Conservation (phyloP, 805 yeast genomes). For the Candida ulmi region DNA sequence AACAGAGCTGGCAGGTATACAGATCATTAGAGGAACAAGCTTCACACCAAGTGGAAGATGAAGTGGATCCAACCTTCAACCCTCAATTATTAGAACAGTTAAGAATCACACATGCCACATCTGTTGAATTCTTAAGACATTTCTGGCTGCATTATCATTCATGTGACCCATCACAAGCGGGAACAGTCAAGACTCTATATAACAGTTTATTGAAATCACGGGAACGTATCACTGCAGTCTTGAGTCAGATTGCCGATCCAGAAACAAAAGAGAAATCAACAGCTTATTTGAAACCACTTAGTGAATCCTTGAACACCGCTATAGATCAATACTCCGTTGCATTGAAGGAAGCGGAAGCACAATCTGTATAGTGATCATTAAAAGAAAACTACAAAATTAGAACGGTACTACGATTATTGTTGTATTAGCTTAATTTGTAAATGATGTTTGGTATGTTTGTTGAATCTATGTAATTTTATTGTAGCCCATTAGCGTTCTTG, state of each 20-base stretch:
- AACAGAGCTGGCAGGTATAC: conserved; percentile 35
- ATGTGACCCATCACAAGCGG: conserved; percentile 39
- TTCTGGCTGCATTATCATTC: conserved; percentile 63
- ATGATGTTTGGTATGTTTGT: too few relatives aligned
- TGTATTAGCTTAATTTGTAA: too few relatives aligned
- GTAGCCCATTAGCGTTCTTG: conserved; percentile 49
- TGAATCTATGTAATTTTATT: conserved; percentile 8
- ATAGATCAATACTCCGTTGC: conserved; percentile 39
- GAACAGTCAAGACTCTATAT: conserved; percentile 39
- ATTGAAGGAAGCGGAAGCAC: conserved; percentile 3
- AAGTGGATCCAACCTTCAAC: conserved; percentile 29
- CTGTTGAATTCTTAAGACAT: conserved; percentile 70
- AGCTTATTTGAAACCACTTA: conserved; percentile 37
- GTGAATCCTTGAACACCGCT: conserved; percentile 41
- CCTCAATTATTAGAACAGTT: conserved; percentile 40
- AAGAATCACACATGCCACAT: conserved; percentile 61
- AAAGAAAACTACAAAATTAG: too few relatives aligned
- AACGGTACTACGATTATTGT: too few relatives aligned
- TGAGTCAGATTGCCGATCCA: conserved; percentile 25
- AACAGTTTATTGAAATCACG: conserved; percentile 43
- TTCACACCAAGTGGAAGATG: conserved; percentile 22
- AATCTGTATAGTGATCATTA: neutral
- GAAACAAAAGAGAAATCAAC: conserved; percentile 22
- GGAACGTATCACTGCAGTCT: conserved; percentile 36
- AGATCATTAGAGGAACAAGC: conserved; percentile 21